Evolutionary conservation across 164 flowering plant species (phyloP).

Genomic region (Paratinospora sagittata): DNA sequence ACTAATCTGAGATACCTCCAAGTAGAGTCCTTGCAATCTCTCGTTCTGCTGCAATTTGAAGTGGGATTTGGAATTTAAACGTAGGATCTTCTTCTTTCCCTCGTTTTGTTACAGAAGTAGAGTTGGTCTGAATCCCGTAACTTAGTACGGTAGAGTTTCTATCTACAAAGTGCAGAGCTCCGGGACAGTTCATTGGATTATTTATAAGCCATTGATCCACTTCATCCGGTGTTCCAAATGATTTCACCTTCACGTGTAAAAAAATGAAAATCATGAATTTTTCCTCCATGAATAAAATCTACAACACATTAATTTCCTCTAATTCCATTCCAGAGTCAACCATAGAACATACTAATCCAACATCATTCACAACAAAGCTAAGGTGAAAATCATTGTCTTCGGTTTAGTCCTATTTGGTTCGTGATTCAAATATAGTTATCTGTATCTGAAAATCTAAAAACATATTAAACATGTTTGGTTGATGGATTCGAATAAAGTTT

Average conservation of each 20-base stretch:
- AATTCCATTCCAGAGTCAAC: too few species aligned
- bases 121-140: constrained; percentile 91
- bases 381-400: too few species aligned
- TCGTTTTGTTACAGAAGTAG: constrained; percentile 49
- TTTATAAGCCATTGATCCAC: constrained; percentile 74
- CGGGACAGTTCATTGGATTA: constrained; percentile 74
- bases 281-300: too few species aligned
- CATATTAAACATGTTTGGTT: too few species aligned
- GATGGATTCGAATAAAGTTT: too few species aligned
- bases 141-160: constrained; percentile 70
- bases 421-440: too few species aligned
- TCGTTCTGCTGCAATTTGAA: constrained; percentile 96
- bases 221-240: constrained; percentile 55
- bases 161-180: constrained; percentile 77
- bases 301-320: too few species aligned
- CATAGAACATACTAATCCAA: too few species aligned
- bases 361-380: too few species aligned
- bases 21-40: constrained; percentile 81
- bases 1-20: constrained; percentile 53
- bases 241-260: constrained; percentile 42
- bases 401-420: too few species aligned
- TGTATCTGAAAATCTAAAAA: too few species aligned
- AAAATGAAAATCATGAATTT: too few species aligned
- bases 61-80: constrained; percentile 85
- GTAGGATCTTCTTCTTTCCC: constrained; percentile 80